phyloP scores from a whole-genome alignment of 495 filamentous ascomycete genomes.

The Hypoxylon trugodes region DNA sequence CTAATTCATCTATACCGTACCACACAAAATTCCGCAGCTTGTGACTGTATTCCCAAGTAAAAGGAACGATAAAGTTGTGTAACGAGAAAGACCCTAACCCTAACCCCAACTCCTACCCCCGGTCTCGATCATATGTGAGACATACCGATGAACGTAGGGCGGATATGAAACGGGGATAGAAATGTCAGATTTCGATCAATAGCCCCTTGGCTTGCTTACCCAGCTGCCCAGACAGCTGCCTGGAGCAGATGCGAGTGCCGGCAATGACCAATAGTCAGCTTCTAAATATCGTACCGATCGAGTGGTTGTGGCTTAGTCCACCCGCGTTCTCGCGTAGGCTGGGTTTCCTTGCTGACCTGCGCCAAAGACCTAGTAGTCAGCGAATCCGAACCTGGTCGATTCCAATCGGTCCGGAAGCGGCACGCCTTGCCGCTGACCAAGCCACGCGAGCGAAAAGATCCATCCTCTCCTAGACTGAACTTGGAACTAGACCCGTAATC shows the following conservation, averaged over 20 bases:
- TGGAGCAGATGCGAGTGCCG: too few relatives aligned
- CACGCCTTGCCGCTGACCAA: slow-evolving; percentile 17
- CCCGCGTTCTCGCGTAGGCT: not conserved
- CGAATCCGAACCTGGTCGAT: slow-evolving; percentile 1
- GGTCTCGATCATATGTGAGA: too few relatives aligned
- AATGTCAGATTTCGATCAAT: too few relatives aligned
- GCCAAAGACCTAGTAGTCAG: too few relatives aligned
- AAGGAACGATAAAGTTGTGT: not conserved
- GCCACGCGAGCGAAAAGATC: slow-evolving; percentile 10
- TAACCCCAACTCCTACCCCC: not conserved
- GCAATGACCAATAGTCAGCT: not conserved
- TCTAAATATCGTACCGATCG: not conserved
- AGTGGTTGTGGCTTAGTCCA: slow-evolving; percentile 19
- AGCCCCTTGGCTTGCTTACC: too few relatives aligned
- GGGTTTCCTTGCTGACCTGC: not conserved
- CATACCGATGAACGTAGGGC: too few relatives aligned
- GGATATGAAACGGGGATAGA: too few relatives aligned
- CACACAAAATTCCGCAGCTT: not conserved
- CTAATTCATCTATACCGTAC: not conserved
- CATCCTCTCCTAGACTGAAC: not conserved
- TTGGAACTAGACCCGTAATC: too few relatives aligned
- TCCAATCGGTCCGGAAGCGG: slow-evolving; percentile 8
- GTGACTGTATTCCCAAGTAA: not conserved
- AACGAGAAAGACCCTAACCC: not conserved
- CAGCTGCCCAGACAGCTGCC: too few relatives aligned